phyloP scores from a whole-genome alignment of 2,329 filamentous ascomycete genomes.

The Plectosphaerella plurivora region DNA sequence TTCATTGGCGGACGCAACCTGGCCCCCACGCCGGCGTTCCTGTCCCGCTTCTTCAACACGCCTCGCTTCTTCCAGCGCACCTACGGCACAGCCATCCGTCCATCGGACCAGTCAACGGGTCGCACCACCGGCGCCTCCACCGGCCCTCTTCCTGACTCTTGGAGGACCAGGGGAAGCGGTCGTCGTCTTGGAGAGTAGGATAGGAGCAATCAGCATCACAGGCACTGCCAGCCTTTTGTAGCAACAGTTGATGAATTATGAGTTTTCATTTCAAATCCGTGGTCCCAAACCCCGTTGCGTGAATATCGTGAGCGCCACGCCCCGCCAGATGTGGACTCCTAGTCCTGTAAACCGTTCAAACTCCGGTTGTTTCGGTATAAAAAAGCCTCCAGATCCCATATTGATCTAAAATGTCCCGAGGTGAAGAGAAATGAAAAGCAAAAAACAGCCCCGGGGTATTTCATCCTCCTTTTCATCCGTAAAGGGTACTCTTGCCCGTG shows the following conservation, averaged over 20 bases:
- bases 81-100: conserved; percentile 59
- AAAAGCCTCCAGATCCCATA: conserved; percentile 1
- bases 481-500: conserved; percentile 29
- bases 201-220: not conserved
- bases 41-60: conserved; percentile 62
- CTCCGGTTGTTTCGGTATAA: not conserved
- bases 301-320: not conserved
- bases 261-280: conserved; percentile 8
- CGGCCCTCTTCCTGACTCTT: conserved; percentile 57
- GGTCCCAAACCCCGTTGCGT: not conserved
- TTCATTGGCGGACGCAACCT: conserved; percentile 80
- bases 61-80: conserved; percentile 42
- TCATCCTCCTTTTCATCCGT: conserved; percentile 14
- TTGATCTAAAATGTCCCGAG: too few species aligned
- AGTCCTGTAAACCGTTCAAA: not conserved
- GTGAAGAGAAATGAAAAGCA: too few species aligned
- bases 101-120: conserved; percentile 28
- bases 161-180: conserved; percentile 59
- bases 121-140: conserved; percentile 35
- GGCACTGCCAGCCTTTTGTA: not conserved
- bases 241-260: conserved; percentile 8
- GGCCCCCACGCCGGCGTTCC: conserved; percentile 67
- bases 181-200: conserved; percentile 49
- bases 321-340: not conserved
- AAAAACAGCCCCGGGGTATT: too few species aligned